Base-by-base conservation (phyloP, 495 filamentous ascomycete species). In the Neurospora sp. region DNA sequence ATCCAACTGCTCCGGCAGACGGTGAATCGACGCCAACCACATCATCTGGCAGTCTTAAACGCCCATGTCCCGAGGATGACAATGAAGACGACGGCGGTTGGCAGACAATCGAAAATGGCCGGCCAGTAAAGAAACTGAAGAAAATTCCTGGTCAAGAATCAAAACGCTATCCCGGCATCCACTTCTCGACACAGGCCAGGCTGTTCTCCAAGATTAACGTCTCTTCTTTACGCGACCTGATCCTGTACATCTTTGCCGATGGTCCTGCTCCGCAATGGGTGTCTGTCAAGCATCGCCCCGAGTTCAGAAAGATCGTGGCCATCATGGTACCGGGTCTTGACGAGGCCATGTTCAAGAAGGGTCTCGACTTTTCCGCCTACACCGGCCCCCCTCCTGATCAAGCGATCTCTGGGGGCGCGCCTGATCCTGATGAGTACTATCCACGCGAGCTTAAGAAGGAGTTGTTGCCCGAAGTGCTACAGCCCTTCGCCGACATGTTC, bases 311-410 rank as follows among this genome's bases (percentile, higher is more conserved):
- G 80, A 90, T 94, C 27, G 96, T 97, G 17, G 88, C 94, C n/a
- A 82, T 98, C 72, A 95, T 98, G 92, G 92, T 97, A 8, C 96
- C 96, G 1, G 96, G 95, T 12, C 81, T 98, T 16, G 94, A 97
- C 79, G 88, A 91, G 75, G 92, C 89, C 40, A 95, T 97, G 93
- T 96, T 98, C 81, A 89, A 94, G 82, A 87, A 88, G 31, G 86
- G 82, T 14, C 86, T 93, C 6, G 81, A 88, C 41, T 82, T 90
- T 53, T 76, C 83, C 17, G 77, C 76, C 1, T 85, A 82, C 75
- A 81, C 82, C 40, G 79, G 78, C 3, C 71, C 79, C 2, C 68
- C 76, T 7, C 74, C 78, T 37, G 78, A 81, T 70, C 72, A 82
- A 72, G 76, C 76, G 40, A 72, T 76, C 40, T 78, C 80, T 8